Percentiles rank a stretch among this genome's conserved stretches.
phyloP scores from a whole-genome alignment of 805 yeast genomes.

The Lipomyces japonicus region DNA sequence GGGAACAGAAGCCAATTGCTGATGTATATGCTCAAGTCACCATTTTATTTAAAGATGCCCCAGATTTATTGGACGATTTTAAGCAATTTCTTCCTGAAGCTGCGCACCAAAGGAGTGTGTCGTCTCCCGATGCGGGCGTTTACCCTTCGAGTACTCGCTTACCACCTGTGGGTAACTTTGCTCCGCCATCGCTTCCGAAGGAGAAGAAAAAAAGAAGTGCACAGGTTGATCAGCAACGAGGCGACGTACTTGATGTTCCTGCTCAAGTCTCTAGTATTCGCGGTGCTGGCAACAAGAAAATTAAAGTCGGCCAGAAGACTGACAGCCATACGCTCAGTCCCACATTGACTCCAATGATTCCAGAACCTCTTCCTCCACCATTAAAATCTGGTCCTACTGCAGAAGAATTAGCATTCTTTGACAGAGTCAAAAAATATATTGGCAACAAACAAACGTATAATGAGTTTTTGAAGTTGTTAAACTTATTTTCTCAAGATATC shows the following conservation, averaged over 20 bases:
- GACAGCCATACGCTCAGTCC: constrained; percentile 44
- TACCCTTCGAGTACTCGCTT: constrained; percentile 45
- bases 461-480: constrained; percentile 85
- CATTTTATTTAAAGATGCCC: constrained; percentile 81
- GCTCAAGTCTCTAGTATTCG: constrained; percentile 16
- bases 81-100: constrained; percentile 92
- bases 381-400: constrained; percentile 55
- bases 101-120: constrained; percentile 37
- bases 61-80: constrained; percentile 90
- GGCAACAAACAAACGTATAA: constrained; percentile 86
- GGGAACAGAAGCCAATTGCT: constrained; percentile 90
- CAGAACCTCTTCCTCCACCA: constrained; percentile 67
- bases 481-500: constrained; percentile 84
- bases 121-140: constrained; percentile 30
- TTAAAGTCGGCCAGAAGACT: constrained; percentile 22
- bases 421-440: constrained; percentile 81
- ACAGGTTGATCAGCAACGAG: not conserved
- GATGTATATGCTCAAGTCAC: constrained; percentile 96
- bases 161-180: constrained; percentile 88
- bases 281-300: constrained; percentile 17
- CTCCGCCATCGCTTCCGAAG: constrained; percentile 48
- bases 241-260: constrained; percentile 1
- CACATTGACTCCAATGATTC: constrained; percentile 75
- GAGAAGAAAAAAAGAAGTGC: constrained; percentile 31
- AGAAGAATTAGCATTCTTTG: constrained; percentile 88